Evolutionary conservation across 768 basidiomycete genomes (phyloP).

Genomic region (Ramaria sp.): DNA sequence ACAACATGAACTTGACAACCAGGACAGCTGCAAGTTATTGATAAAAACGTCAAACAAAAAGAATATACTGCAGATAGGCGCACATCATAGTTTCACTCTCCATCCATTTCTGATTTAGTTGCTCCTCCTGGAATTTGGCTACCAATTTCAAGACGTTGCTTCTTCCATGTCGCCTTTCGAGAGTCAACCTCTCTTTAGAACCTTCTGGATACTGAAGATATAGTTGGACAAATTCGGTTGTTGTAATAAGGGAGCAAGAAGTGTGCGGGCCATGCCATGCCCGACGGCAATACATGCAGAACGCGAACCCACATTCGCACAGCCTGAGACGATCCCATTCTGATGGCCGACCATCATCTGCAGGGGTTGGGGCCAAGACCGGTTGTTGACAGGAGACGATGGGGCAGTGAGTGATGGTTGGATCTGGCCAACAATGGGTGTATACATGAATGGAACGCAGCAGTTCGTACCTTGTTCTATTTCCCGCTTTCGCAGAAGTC

Average conservation of each 20-base stretch:
- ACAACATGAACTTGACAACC: slow-evolving; percentile 59
- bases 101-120: slow-evolving; percentile 66
- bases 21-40: slow-evolving; percentile 34
- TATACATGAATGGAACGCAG: background rate
- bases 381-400: slow-evolving; percentile 72
- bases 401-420: slow-evolving; percentile 72
- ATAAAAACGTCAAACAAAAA: background rate
- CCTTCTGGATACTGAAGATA: slow-evolving; percentile 50
- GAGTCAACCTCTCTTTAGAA: slow-evolving; percentile 33
- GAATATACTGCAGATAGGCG: background rate
- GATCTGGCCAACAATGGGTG: slow-evolving; percentile 36
- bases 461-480: slow-evolving; percentile 52
- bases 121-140: slow-evolving; percentile 55
- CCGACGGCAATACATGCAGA: slow-evolving; percentile 73
- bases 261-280: slow-evolving; percentile 84
- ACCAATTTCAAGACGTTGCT: slow-evolving; percentile 51
- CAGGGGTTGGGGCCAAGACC: slow-evolving; percentile 44
- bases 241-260: slow-evolving; percentile 54
- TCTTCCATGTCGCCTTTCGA: slow-evolving; percentile 60
- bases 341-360: slow-evolving; percentile 38
- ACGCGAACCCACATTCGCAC: slow-evolving; percentile 69
- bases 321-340: slow-evolving; percentile 64
- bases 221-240: slow-evolving; percentile 53
- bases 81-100: slow-evolving; percentile 48
- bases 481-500: slow-evolving; percentile 61